These are phyloP conservation scores for Magnusiomyces sp. DNA, from an alignment of 1,139 yeast species.

Conservation along the genomic window DNA sequence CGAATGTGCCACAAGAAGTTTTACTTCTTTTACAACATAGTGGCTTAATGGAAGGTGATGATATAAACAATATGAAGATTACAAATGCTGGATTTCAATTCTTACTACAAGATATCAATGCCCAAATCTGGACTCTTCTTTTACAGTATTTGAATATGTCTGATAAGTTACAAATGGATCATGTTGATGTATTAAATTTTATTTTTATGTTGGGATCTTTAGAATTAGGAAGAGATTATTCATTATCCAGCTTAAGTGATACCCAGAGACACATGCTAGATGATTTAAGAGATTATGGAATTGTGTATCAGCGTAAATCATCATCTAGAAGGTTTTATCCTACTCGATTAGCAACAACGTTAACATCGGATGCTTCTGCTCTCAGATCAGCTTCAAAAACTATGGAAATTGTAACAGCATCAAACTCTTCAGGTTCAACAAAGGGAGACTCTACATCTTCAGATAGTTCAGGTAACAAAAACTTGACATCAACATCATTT, in stretches of 20 bases:
- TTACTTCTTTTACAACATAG: conserved; percentile 46
- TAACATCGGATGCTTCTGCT: conserved; percentile 64
- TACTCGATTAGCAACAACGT: conserved; percentile 80
- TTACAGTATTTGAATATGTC: conserved; percentile 82
- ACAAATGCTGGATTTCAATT: conserved; percentile 93
- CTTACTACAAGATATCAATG: conserved; percentile 80
- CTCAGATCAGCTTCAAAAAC: conserved; percentile 25
- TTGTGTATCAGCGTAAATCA: conserved; percentile 68
- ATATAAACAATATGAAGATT: conserved; percentile 48
- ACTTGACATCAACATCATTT: conserved; percentile 20
- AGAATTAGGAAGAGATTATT: conserved; percentile 82
- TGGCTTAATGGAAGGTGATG: conserved; percentile 66
- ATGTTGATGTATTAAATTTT: conserved; percentile 90
- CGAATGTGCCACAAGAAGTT: conserved; percentile 45
- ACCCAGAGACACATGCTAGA: conserved; percentile 84
- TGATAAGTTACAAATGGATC: conserved; percentile 81
- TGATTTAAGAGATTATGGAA: conserved; percentile 85
- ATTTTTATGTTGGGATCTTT: conserved; percentile 88
- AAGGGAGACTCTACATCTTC: conserved; percentile 13
- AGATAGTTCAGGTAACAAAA: conserved; percentile 19
- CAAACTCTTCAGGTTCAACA: conserved; percentile 12
- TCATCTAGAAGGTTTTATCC: conserved; percentile 70
- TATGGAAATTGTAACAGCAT: conserved; percentile 23
- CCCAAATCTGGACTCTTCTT: conserved; percentile 90
- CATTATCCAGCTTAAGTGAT: conserved; percentile 58